Base-by-base conservation (phyloP, 1,284 basidiomycete genomes). In the Ceratobasidium papillatum region DNA sequence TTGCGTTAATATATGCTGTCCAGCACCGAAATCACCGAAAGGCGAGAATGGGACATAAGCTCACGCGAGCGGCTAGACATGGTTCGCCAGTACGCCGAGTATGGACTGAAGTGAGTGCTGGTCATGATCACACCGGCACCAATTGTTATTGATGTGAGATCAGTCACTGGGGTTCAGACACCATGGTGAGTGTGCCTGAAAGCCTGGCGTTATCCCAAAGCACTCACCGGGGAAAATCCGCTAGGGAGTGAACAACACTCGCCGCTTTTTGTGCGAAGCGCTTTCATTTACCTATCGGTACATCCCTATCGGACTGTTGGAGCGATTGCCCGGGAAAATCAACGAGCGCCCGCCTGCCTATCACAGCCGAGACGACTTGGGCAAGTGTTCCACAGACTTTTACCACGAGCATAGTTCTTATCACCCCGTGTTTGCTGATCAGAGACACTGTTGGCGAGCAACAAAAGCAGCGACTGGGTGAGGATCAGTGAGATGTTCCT, bases 281-380 rank as follows among this genome's bases (percentile, higher is more conserved):
- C 86, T 99, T 4, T 96, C 94, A 0, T 99, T 99, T 86, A 95
- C 95, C 79, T 92, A 97, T 82, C 92, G 97, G 27, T 99, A 99
- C 82, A 85, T 98, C 45, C 97, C 97, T 7, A 92, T 98, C 49
- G 97, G 97, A 0, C 84, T 99, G 17, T 87, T 99, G n/a, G 96
- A 99, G 82, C 85, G 84, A 0, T 83, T 96, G 36, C 96, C 96
- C 0, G 88, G 87, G 1, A 86, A 89, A 75, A 89, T 99, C 79
- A 99, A 99, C 80, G 96, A 99, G 77, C 88, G 97, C 14, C 90
- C 96, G 0, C 94, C 94, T 0, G 88, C 92, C 0, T 98, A 93
- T 83, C 85, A 86, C 51, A 96, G 97, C 0, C 87, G 97, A 22
- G 90, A 93, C 82, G 94, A 98, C 75, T 86, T 99, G 30, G 92